Evolutionary conservation across 176 grass and related monocot genomes (phyloP).

Genomic region (Elaeis guineensis): DNA sequence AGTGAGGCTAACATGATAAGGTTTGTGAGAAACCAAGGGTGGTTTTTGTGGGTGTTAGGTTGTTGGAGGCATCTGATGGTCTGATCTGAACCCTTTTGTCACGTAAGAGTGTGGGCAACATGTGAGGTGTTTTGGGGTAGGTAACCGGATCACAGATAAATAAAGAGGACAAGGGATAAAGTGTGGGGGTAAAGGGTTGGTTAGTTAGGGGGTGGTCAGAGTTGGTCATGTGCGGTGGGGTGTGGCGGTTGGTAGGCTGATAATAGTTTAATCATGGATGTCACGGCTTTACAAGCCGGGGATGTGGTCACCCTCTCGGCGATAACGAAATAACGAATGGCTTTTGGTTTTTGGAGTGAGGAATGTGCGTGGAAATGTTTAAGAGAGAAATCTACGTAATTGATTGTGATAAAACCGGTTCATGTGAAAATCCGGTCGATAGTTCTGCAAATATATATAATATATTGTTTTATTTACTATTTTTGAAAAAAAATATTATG

Average conservation of each 20-base stretch:
- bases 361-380: too few relatives aligned
- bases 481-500: too few relatives aligned
- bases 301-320: background rate
- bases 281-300: background rate
- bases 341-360: background rate
- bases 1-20: slow-evolving; percentile 7
- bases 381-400: too few relatives aligned
- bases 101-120: background rate
- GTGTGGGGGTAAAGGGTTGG: background rate
- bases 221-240: background rate
- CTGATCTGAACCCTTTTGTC: background rate
- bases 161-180: background rate
- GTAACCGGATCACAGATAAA: background rate
- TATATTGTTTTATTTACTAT: too few relatives aligned
- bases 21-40: slow-evolving; percentile 19
- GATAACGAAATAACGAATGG: background rate
- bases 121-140: background rate
- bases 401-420: too few relatives aligned
- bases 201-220: background rate
- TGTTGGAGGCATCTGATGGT: background rate
- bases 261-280: background rate
- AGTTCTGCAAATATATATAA: too few relatives aligned
- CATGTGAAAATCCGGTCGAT: too few relatives aligned
- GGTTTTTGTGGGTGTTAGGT: slow-evolving; percentile 6
- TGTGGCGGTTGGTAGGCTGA: slow-evolving; percentile 1